Evolutionary conservation across 768 basidiomycete species (phyloP).

Genomic region (Termitomyces sp.): DNA sequence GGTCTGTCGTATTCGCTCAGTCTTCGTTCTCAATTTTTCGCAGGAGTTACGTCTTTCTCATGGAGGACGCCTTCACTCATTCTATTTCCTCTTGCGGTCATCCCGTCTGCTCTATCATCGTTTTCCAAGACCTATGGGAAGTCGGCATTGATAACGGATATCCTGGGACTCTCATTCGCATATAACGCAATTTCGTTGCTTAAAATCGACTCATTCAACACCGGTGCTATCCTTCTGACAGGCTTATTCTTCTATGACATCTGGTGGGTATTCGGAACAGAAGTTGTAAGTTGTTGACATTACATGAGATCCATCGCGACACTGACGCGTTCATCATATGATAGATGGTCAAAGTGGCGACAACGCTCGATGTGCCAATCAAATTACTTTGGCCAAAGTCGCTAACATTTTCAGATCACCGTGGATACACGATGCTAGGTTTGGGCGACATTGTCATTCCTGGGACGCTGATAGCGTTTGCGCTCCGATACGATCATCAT

Average conservation of each 20-base stretch:
- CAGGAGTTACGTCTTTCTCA: slow-evolving; percentile 38
- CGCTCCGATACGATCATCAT: slow-evolving; percentile 79
- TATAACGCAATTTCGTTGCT: slow-evolving; percentile 77
- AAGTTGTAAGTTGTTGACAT: slow-evolving; percentile 54
- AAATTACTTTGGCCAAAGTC: slow-evolving; percentile 89
- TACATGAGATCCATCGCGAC: not conserved
- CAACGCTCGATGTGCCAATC: slow-evolving; percentile 86
- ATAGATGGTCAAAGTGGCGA: slow-evolving; percentile 94
- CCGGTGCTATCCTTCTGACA: slow-evolving; percentile 76
- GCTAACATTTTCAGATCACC: slow-evolving; percentile 37
- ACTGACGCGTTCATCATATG: not conserved
- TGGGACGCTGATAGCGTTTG: slow-evolving; percentile 74
- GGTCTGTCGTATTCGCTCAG: not conserved
- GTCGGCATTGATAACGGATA: slow-evolving; percentile 73
- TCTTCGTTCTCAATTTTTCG: slow-evolving; percentile 13
- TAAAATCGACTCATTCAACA: slow-evolving; percentile 85
- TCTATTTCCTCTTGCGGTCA: slow-evolving; percentile 54
- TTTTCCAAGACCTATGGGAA: slow-evolving; percentile 40
- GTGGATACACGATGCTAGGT: slow-evolving; percentile 87
- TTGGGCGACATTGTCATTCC: slow-evolving; percentile 81
- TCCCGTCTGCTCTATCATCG: slow-evolving; percentile 66
- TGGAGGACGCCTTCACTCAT: slow-evolving; percentile 55
- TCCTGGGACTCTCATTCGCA: slow-evolving; percentile 74
- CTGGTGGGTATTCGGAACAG: slow-evolving; percentile 91
- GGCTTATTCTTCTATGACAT: slow-evolving; percentile 93